Conservation (phyloP, 1,139 yeast species). For the Blastobotrys proliferans region DNA sequence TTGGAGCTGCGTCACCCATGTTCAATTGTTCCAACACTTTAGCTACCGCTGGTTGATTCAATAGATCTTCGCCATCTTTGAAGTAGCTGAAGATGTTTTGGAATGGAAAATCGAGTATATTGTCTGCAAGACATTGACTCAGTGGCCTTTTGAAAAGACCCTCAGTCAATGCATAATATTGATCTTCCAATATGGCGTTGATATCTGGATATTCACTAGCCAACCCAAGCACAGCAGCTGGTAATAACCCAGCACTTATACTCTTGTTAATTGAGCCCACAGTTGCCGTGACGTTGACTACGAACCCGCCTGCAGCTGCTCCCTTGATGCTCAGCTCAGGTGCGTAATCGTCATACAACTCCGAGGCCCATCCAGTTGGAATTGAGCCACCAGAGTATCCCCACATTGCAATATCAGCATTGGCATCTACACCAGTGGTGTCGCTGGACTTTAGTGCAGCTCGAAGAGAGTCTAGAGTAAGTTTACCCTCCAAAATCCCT, state of each 20-base stretch:
- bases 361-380: slow-evolving; percentile 34
- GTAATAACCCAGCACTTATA: slow-evolving; percentile 28
- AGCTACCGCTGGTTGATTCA: slow-evolving; percentile 13
- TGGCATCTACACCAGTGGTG: slow-evolving; percentile 17
- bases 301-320: slow-evolving; percentile 28
- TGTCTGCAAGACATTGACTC: slow-evolving; percentile 18
- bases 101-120: slow-evolving; percentile 16
- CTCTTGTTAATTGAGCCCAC: slow-evolving; percentile 20
- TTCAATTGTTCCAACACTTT: slow-evolving; percentile 19
- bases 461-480: slow-evolving; percentile 27
- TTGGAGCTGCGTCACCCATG: slow-evolving; percentile 22
- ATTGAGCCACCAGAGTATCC: slow-evolving; percentile 34
- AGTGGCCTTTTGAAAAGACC: slow-evolving; percentile 18
- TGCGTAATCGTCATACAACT: slow-evolving; percentile 28
- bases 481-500: slow-evolving; percentile 26
- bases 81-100: slow-evolving; percentile 24
- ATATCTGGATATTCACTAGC: slow-evolving; percentile 28
- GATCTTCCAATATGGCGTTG: slow-evolving; percentile 10
- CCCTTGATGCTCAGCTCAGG: slow-evolving; percentile 30
- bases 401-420: slow-evolving; percentile 23
- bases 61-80: slow-evolving; percentile 18
- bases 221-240: slow-evolving; percentile 30
- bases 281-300: slow-evolving; percentile 23
- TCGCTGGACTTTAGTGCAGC: slow-evolving; percentile 20
- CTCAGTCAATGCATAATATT: slow-evolving; percentile 22